These are phyloP conservation scores for Penicillium ochrochloron DNA, from an alignment of 495 filamentous ascomycete species.

Conservation along the genomic window DNA sequence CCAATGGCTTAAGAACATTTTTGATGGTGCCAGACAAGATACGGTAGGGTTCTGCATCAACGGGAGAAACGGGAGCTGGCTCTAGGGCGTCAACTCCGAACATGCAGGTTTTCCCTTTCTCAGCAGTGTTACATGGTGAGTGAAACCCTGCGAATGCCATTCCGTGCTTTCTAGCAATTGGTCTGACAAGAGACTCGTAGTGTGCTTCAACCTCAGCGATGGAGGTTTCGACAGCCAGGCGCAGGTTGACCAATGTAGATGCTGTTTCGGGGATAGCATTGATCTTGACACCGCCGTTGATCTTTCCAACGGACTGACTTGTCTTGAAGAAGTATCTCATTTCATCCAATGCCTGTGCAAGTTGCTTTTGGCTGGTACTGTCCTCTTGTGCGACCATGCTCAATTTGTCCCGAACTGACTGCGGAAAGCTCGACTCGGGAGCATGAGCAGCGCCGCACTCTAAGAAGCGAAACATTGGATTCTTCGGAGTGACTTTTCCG, in stretches of 20 bases:
- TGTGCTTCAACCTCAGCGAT: conserved; percentile 41
- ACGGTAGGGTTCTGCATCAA: conserved; percentile 43
- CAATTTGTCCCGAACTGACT: conserved; percentile 13
- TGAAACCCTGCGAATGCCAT: conserved; percentile 57
- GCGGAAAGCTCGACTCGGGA: conserved; percentile 17
- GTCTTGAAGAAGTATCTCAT: conserved; percentile 22
- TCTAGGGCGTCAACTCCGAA: conserved; percentile 31
- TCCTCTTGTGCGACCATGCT: conserved; percentile 5
- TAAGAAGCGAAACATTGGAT: conserved; percentile 21
- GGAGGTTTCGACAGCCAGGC: conserved; percentile 52
- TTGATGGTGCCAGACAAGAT: conserved; percentile 59
- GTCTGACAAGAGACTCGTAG: conserved; percentile 44
- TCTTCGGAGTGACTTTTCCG: conserved; percentile 18
- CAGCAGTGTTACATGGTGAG: conserved; percentile 31
- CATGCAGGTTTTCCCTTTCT: conserved; percentile 36
- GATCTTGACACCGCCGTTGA: conserved; percentile 60
- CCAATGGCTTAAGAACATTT: conserved; percentile 55
- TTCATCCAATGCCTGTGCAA: conserved; percentile 14
- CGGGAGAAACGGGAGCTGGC: conserved; percentile 60
- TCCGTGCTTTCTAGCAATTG: conserved; percentile 54
- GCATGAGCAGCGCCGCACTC: conserved; percentile 22
- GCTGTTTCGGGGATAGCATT: conserved; percentile 65
- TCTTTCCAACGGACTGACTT: conserved; percentile 50
- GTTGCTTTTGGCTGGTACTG: conserved; percentile 2
- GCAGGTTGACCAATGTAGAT: conserved; percentile 56